Evolutionary conservation across 2,329 filamentous ascomycete species (phyloP), one percentile per base, ranked within the genome.

Genomic region (Calonectria pseudoturangicola): DNA sequence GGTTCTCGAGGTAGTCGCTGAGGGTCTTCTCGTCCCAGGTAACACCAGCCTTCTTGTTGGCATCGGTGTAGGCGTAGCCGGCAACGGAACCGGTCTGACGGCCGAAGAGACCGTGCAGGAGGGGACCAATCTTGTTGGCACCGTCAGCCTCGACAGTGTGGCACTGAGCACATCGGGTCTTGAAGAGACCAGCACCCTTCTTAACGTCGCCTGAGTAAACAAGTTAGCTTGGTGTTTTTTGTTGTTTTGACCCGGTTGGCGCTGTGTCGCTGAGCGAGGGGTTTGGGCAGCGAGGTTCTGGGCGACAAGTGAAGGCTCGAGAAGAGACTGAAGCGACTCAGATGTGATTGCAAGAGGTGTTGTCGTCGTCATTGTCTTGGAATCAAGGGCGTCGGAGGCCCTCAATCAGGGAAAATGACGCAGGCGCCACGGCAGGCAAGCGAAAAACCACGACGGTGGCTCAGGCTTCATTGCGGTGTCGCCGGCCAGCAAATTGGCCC

Each of bases 181-280:
- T 98, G 95, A 98, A 98, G 86, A 98, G 95, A 91, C 93, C 94
- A 88, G 95, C 96, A 92, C 96, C 96, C 94, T 98, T 98, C 91
- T 96, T 95, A 84, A 90, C 84, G 88, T 98, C 95, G 91, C 95
- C 96, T 98, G 65, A 75, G 68, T n/a, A 36, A 28, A 36, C 51
- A 60, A 75, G 63, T 86, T 78, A 86, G 85, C 54, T 39, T 39
- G 58, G 72, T 74, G 58, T 65, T 48, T 28, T 21, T 21, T 21
- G 21, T 21, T 21, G 21, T 21, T 21, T 51, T 43, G 18, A 25
- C 15, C 21, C n/a, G 13, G 28, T 45, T 51, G 45, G 67, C 47
- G 58, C 58, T 45, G 60, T 25, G 39, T 15, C 58, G 70, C 39
- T 21, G 25, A 56, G 48, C 48, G 41, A 18, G n/a, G 16, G 33